Percentiles rank a stretch among this genome's conserved stretches.
phyloP scores from a whole-genome alignment of 176 grass and related monocot species.

The Cenchrus americanus region DNA sequence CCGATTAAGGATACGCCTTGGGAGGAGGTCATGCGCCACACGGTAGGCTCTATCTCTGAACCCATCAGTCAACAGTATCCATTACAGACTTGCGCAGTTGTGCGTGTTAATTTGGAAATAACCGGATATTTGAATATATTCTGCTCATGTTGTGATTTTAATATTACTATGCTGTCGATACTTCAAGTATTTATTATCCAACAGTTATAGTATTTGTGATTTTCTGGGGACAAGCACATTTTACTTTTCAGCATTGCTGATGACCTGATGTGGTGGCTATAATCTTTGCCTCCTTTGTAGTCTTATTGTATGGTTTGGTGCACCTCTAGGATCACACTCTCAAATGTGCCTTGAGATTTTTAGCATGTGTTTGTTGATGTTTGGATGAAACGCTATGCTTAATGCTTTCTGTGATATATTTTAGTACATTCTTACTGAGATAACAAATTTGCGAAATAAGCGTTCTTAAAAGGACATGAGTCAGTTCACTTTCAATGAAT shows the following conservation, averaged over 20 bases:
- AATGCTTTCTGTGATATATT: neutral
- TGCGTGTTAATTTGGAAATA: neutral
- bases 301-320: neutral
- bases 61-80: no score
- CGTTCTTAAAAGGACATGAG: neutral
- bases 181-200: neutral
- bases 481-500: neutral
- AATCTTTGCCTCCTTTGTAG: neutral
- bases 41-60: slow-evolving; percentile 50
- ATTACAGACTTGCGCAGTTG: no score
- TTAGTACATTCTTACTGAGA: slow-evolving; percentile 2
- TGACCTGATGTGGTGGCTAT: neutral
- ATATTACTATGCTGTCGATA: neutral
- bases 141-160: neutral
- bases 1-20: slow-evolving; percentile 71
- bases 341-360: no score
- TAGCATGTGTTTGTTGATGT: neutral
- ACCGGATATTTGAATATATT: neutral
- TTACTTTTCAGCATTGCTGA: neutral
- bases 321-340: neutral
- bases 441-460: neutral
- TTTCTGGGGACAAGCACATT: neutral
- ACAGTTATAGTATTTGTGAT: slow-evolving; percentile 12
- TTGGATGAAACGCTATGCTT: neutral
- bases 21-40: slow-evolving; percentile 92